Evolutionary conservation across 352 stramenopile species (phyloP), one percentile per base, ranked within the genome.

Genomic region (Phytophthora hybrid): DNA sequence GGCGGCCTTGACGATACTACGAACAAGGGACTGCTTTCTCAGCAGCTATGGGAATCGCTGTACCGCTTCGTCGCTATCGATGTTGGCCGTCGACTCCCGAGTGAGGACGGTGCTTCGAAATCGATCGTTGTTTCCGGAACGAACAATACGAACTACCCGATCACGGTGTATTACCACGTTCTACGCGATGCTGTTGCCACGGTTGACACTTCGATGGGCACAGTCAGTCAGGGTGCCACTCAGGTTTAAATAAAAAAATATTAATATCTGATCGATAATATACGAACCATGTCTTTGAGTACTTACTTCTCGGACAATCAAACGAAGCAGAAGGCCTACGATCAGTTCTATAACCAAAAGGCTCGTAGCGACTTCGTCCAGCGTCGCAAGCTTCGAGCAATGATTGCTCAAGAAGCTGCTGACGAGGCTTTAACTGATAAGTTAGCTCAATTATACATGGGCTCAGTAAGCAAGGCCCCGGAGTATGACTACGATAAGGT

Each of bases 41-140:
- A 78, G 32, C 65, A 49, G 41, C 59, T 65, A 53, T 78, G 71
- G 71, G 71, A 74, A 44, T 74, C 64, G 0, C 61, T 78, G 5
- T 74, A 78, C 44, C 64, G 71, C 52, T 74, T 74, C 56, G 60
- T 78, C 19, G 54, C 71, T 66, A 57, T 78, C 59, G 71, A 74
- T 74, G 74, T 78, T 56, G 71, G 65, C 56, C 71, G 71, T 39
- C 71, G 65, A 55, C 46, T 78, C 47, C 71, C 65, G 2, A 59
- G 21, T 41, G 65, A 78, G 57, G 71, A 78, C 64, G 71, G 71
- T 61, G 65, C 71, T 7, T 62, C 53, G 37, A 78, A 78, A 41
- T 52, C 23, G 47, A 74, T 78, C 49, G 62, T 74, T 10, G 37
- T 78, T 1, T 65, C 53, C 4, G 71, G 71, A 54, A 73, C 64